These are phyloP conservation scores for Daedalea quercina DNA, from an alignment of 768 basidiomycete species.

Conservation along the genomic window DNA sequence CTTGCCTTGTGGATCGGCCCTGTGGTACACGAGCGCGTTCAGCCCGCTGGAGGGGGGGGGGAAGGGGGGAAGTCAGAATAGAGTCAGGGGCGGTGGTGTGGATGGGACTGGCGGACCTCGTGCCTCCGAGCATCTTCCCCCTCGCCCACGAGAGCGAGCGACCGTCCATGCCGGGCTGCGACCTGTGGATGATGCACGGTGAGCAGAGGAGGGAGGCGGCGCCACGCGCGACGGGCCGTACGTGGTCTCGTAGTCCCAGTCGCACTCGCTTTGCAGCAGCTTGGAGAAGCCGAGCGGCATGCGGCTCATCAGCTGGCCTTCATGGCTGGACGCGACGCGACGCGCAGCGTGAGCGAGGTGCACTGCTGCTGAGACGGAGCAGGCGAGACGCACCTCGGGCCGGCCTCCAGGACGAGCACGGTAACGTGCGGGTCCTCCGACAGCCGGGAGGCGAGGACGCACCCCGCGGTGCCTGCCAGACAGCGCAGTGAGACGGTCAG, in stretches of 20 bases:
- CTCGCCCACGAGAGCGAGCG: constrained; percentile 17
- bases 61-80: no score
- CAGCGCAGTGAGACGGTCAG: background rate
- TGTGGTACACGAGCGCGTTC: constrained; percentile 22
- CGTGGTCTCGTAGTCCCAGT: constrained; percentile 26
- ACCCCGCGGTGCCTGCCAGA: constrained; percentile 21
- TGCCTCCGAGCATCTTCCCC: constrained; percentile 21
- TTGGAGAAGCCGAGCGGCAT: constrained; percentile 14
- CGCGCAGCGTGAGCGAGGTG: background rate
- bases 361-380: no score
- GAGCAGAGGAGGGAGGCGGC: background rate
- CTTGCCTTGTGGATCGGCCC: constrained; percentile 18
- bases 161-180: constrained; percentile 9
- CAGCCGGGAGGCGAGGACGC: constrained; percentile 33
- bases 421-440: constrained; percentile 26
- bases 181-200: constrained; percentile 5
- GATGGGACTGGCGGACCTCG: constrained; percentile 11
- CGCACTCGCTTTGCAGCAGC: constrained; percentile 40
- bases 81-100: no score
- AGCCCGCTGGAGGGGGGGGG: constrained; percentile 8
- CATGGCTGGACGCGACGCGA: constrained; percentile 4
- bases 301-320: constrained; percentile 10
- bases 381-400: background rate
- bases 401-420: constrained; percentile 31
- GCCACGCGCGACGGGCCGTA: background rate